phyloP scores from a whole-genome alignment of 805 yeast species.

The Candida succiphila region DNA sequence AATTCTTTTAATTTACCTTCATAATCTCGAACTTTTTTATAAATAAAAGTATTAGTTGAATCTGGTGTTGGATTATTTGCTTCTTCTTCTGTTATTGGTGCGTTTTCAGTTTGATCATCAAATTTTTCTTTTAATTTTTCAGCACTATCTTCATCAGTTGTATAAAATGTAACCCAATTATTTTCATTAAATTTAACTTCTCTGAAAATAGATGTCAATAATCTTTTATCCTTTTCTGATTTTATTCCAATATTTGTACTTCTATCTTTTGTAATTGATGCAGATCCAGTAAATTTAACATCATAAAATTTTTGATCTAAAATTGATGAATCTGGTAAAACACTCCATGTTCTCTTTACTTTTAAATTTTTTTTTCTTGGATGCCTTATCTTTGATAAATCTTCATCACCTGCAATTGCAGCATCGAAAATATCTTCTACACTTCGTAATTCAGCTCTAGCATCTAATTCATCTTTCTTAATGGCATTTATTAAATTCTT shows the following conservation, averaged over 20 bases:
- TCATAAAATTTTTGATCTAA: slow-evolving; percentile 68
- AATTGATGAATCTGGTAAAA: slow-evolving; percentile 86
- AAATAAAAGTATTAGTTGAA: slow-evolving; percentile 34
- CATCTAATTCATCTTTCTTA: slow-evolving; percentile 30
- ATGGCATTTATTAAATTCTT: slow-evolving; percentile 10
- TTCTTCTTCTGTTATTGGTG: slow-evolving; percentile 38
- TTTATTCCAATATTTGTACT: slow-evolving; percentile 23
- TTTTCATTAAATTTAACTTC: slow-evolving; percentile 65
- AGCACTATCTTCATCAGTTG: slow-evolving; percentile 33
- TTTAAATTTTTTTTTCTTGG: slow-evolving; percentile 66
- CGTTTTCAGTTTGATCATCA: slow-evolving; percentile 38
- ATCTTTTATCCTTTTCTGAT: slow-evolving; percentile 22
- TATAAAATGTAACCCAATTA: slow-evolving; percentile 66
- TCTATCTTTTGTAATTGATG: slow-evolving; percentile 32
- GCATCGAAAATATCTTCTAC: slow-evolving; percentile 75
- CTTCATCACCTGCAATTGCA: slow-evolving; percentile 27
- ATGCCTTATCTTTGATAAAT: slow-evolving; percentile 45
- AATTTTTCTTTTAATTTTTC: slow-evolving; percentile 30
- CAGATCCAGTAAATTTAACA: slow-evolving; percentile 52
- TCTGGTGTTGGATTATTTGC: slow-evolving; percentile 24
- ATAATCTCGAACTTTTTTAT: slow-evolving; percentile 65
- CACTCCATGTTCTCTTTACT: slow-evolving; percentile 71
- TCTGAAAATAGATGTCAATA: slow-evolving; percentile 57
- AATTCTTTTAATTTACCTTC: slow-evolving; percentile 53
- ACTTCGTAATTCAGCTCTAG: slow-evolving; percentile 52